These are phyloP conservation scores for Myxozyma mucilagina DNA, from an alignment of 805 yeast species.

Conservation along the genomic window DNA sequence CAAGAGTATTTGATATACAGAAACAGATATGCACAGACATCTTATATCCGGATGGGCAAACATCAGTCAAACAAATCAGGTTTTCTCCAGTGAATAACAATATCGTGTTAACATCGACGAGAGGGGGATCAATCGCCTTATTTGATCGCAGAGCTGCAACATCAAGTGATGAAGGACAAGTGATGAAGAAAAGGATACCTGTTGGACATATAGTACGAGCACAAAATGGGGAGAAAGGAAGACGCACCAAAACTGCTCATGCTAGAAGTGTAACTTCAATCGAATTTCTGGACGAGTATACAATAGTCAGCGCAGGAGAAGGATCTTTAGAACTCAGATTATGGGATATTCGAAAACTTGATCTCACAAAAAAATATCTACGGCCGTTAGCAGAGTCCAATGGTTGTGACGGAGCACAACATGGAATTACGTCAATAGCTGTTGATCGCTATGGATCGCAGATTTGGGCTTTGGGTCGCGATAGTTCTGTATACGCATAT, in stretches of 20 bases:
- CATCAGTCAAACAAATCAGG: conserved; percentile 25
- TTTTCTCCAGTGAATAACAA: conserved; percentile 7
- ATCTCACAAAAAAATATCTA: background rate
- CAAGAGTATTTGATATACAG: conserved; percentile 23
- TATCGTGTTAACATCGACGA: conserved; percentile 9
- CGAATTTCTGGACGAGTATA: conserved; percentile 15
- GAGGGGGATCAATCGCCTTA: conserved; percentile 23
- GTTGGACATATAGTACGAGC: conserved; percentile 14
- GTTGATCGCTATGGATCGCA: conserved; percentile 7
- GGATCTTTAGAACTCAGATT: conserved; percentile 7
- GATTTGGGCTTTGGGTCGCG: conserved; percentile 21
- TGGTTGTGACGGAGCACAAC: background rate
- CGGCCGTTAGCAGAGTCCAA: conserved; percentile 8
- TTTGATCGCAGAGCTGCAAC: conserved; percentile 18
- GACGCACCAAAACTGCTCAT: background rate
- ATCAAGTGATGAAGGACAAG: background rate
- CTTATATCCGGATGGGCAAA: background rate
- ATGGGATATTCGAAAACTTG: conserved; percentile 23
- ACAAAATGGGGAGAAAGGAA: conserved; percentile 20
- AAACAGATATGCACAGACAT: conserved; percentile 14
- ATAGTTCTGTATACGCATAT: conserved; percentile 15
- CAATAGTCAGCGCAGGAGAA: conserved; percentile 24
- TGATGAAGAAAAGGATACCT: background rate
- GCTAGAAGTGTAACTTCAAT: conserved; percentile 24
- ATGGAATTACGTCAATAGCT: conserved; percentile 23